Evolutionary conservation across 768 basidiomycete genomes (phyloP).

Genomic region (Lanmaoa rubissima): DNA sequence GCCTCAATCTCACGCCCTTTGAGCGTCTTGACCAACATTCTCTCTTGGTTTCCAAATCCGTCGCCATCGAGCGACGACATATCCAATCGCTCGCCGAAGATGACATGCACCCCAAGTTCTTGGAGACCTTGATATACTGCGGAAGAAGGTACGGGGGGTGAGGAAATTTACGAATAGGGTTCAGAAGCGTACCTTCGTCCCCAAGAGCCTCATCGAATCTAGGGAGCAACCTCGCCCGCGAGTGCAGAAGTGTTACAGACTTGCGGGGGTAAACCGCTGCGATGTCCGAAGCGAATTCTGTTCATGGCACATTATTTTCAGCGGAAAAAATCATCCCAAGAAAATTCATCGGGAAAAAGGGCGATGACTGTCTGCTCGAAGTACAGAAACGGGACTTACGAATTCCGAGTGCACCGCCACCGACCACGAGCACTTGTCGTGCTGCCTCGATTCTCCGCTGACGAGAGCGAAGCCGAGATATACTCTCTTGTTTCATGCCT

Average conservation of each 20-base stretch:
- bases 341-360: not conserved
- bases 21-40: conserved; percentile 41
- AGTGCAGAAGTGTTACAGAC: conserved; percentile 58
- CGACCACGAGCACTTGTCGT: conserved; percentile 57
- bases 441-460: conserved; percentile 49
- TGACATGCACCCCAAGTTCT: conserved; percentile 44
- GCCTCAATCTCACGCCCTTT: conserved; percentile 51
- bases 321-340: not conserved
- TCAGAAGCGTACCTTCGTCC: conserved; percentile 41
- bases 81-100: conserved; percentile 56
- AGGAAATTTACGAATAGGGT: not conserved
- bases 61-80: conserved; percentile 32
- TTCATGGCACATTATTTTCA: not conserved
- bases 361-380: not conserved
- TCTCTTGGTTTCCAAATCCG: not conserved
- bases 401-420: conserved; percentile 72
- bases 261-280: conserved; percentile 51
- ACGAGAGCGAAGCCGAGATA: conserved; percentile 49
- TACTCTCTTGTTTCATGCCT: conserved; percentile 48
- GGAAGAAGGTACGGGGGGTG: not conserved
- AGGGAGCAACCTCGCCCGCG: conserved; percentile 51
- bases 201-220: conserved; percentile 53
- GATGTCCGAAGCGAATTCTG: conserved; percentile 67
- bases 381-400: conserved; percentile 40
- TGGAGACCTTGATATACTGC: conserved; percentile 34